phyloP scores from a whole-genome alignment of 202 grass and related monocot genomes.

The Digitaria exilis region DNA sequence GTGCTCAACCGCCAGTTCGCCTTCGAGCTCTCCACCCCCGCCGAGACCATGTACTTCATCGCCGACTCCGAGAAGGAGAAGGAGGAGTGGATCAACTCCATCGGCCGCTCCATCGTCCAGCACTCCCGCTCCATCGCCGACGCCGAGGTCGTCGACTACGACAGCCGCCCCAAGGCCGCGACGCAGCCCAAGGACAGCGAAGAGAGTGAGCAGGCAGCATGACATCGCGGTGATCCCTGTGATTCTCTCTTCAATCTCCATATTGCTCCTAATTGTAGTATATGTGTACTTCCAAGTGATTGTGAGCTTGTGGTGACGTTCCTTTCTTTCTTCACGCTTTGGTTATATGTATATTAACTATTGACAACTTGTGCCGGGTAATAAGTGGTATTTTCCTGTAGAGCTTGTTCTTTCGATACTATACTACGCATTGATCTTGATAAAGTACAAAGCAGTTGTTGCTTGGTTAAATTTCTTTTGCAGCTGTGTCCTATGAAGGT shows the following conservation, averaged over 20 bases:
- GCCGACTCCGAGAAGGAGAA: constrained; percentile 97
- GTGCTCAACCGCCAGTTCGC: constrained; percentile 84
- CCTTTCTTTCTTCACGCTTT: neutral
- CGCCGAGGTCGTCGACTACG: constrained; percentile 87
- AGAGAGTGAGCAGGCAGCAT: constrained; percentile 27
- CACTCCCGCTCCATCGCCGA: constrained; percentile 83
- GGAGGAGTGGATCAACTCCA: constrained; percentile 98
- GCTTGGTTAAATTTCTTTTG: neutral
- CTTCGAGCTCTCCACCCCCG: constrained; percentile 84
- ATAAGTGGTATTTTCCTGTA: constrained; percentile 27
- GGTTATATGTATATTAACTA: constrained; percentile 27
- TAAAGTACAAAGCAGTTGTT: neutral
- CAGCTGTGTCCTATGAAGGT: neutral
- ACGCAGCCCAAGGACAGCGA: constrained; percentile 20
- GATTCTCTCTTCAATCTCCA: neutral
- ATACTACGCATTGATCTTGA: neutral
- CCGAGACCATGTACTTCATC: constrained; percentile 99
- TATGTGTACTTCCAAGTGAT: constrained; percentile 28
- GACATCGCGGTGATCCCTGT: constrained; percentile 20
- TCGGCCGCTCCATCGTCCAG: constrained; percentile 91
- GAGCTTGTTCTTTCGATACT: neutral
- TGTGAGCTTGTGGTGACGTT: constrained; percentile 10
- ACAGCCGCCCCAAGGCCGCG: constrained; percentile 52
- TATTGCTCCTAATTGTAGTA: constrained; percentile 17
- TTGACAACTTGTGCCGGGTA: constrained; percentile 3